A percentile compares a stretch with the other conserved stretches of the same genome.
Evolutionary conservation across 768 basidiomycete genomes (phyloP).

Genomic region (Infundibulicybe gibba): DNA sequence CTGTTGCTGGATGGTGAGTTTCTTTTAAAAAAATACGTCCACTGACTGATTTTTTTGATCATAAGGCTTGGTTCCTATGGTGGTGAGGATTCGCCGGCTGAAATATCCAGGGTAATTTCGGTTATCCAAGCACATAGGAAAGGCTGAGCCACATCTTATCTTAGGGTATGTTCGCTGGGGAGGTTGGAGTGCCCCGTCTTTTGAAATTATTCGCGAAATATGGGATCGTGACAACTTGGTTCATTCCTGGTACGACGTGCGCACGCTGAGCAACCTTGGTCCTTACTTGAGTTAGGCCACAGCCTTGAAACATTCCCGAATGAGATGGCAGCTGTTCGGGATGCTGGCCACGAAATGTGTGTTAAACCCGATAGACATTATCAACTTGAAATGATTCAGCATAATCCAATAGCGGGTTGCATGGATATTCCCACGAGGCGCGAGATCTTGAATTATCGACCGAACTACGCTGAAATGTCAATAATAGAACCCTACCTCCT

Average conservation of each 20-base stretch:
- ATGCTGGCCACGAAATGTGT: conserved; percentile 71
- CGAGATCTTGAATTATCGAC: conserved; percentile 1
- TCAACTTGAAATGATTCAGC: not conserved
- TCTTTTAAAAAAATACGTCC: not conserved
- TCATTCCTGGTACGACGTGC: conserved; percentile 58
- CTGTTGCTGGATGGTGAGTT: conserved; percentile 67
- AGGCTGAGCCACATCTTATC: not conserved
- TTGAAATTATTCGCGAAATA: conserved; percentile 73
- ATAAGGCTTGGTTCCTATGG: conserved; percentile 69
- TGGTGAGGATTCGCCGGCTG: conserved; percentile 67
- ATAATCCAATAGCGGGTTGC: conserved; percentile 49
- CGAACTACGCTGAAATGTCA: not conserved
- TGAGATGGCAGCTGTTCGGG: conserved; percentile 64
- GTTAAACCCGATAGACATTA: conserved; percentile 4
- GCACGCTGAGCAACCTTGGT: not conserved
- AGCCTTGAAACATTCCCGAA: conserved; percentile 73
- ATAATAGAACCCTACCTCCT: conserved; percentile 51
- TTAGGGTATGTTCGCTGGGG: conserved; percentile 70
- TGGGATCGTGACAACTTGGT: conserved; percentile 67
- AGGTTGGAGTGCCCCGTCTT: conserved; percentile 66
- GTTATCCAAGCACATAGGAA: not conserved
- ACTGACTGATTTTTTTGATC: not conserved
- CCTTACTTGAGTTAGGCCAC: conserved; percentile 42
- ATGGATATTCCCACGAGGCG: conserved; percentile 72
- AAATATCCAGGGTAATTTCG: conserved; percentile 58